Evolutionary conservation across 176 grass and related monocot genomes (phyloP), one percentile per base, ranked within the genome.

Genomic region (Musa schizocarpa): DNA sequence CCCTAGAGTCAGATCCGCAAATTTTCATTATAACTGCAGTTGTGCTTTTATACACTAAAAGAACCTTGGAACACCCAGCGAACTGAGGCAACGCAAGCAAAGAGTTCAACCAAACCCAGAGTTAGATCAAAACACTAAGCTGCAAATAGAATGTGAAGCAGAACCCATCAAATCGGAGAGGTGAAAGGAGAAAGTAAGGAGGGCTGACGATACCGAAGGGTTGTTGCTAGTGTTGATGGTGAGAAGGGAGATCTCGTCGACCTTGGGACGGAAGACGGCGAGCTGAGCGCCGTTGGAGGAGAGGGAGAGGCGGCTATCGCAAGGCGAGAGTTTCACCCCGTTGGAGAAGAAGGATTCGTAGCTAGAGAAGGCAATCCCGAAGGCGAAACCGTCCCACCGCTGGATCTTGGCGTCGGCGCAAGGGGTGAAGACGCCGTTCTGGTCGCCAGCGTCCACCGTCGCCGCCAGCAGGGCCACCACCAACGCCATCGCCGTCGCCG

Each of bases 241-340:
- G 73, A 96, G 89, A 20, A 92, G 85, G 26, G 89, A 96, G 79
- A 96, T 96, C 83, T 96, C 93, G 70, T 96, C 89, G 79, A 96
- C 80, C 58, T 82, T 86, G 24, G 93, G 93, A 69, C 93, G 93
- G 81, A 85, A 96, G 20, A 88, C 9, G 6, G 87, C 87, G 73
- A 96, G 34, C 68, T 81, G 65, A 0, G 89, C 71, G 69, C 78
- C 26, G n/a, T 34, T 54, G 20, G 58, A 57, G 10, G 70, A 25
- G 29, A 96, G 87, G 5, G 54, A 22, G 26, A 96, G 87, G 19
- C 92, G 89, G 65, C 83, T 26, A 73, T 96, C 92, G 79, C 92
- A 96, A 52, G 92, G 92, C 1, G 92, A 96, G 89, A 89, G 86
- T 81, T 81, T 87, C 21, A 84, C 80, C 66, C 71, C 72, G 73